Percentiles rank a stretch among this genome's conserved stretches.
These are phyloP conservation scores for Talaromyces marneffei DNA, from an alignment of 2,329 filamentous ascomycete genomes.

Conservation along the genomic window DNA sequence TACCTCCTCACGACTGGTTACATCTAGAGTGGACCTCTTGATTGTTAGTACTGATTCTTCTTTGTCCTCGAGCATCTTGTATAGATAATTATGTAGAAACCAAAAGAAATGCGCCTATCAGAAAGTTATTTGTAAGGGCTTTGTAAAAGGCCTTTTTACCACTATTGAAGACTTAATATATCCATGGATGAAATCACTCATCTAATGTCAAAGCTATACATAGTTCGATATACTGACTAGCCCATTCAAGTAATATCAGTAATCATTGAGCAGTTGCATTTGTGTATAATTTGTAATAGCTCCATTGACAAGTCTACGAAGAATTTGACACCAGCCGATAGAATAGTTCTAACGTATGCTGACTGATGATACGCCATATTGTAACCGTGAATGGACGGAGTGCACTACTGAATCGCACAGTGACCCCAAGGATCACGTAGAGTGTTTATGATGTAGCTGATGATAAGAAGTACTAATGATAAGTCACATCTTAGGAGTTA, in stretches of 20 bases:
- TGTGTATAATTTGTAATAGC: neutral
- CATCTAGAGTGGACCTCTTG: neutral
- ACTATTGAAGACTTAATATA: neutral
- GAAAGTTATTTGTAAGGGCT: neutral
- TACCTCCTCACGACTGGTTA: neutral
- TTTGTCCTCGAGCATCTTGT: neutral
- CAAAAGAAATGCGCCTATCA: neutral
- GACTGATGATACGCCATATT: neutral
- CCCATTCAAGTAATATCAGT: neutral
- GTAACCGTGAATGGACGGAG: neutral
- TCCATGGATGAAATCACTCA: neutral
- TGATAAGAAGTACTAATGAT: neutral
- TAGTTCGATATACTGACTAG: neutral
- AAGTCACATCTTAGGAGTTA: neutral
- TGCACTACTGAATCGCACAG: neutral
- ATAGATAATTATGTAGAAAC: neutral
- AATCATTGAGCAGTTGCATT: neutral
- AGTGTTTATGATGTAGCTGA: neutral
- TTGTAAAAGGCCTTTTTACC: neutral
- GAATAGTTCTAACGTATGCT: neutral
- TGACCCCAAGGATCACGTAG: neutral
- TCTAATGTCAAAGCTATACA: neutral
- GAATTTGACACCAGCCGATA: neutral
- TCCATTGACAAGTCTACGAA: too few species aligned
- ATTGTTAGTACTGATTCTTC: neutral